These are phyloP conservation scores for Nitzschia putrida DNA, from an alignment of 108 stramenopile species.

Conservation along the genomic window DNA sequence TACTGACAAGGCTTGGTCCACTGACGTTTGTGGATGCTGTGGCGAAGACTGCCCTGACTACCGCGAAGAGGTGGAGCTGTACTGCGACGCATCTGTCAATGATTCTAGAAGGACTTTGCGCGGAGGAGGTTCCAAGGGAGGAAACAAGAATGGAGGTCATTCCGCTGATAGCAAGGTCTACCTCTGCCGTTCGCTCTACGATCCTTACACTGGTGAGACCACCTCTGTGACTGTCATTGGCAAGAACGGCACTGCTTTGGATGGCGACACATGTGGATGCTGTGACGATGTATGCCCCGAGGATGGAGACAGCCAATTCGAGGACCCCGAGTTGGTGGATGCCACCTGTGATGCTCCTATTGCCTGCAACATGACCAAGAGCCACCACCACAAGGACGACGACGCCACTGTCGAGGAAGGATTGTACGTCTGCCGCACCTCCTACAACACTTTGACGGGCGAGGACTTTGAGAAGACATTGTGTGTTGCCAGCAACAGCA, in stretches of 20 bases:
- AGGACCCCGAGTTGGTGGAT: conserved; percentile 1
- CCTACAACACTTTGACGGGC: neutral
- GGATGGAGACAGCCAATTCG: neutral
- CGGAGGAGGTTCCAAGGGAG: neutral
- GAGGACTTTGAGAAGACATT: neutral
- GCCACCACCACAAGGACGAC: neutral
- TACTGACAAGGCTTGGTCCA: conserved; percentile 1
- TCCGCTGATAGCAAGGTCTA: neutral
- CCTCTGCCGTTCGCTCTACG: conserved; percentile 8
- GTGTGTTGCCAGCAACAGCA: neutral
- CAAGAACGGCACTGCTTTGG: neutral
- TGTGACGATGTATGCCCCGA: conserved; percentile 9
- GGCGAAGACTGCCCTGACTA: neutral
- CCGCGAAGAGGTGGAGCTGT: neutral
- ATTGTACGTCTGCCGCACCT: conserved; percentile 3
- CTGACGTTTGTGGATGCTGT: conserved; percentile 16
- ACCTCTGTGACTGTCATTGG: neutral
- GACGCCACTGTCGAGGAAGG: neutral
- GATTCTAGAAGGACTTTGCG: neutral
- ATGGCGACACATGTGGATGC: conserved; percentile 7
- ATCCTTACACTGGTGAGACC: conserved; percentile 2
- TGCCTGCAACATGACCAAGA: neutral
- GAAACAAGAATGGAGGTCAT: neutral
- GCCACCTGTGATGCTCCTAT: neutral
- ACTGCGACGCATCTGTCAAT: neutral